Evolutionary conservation across 2,329 filamentous ascomycete species (phyloP).

Genomic region (Sarocladium oryzae): DNA sequence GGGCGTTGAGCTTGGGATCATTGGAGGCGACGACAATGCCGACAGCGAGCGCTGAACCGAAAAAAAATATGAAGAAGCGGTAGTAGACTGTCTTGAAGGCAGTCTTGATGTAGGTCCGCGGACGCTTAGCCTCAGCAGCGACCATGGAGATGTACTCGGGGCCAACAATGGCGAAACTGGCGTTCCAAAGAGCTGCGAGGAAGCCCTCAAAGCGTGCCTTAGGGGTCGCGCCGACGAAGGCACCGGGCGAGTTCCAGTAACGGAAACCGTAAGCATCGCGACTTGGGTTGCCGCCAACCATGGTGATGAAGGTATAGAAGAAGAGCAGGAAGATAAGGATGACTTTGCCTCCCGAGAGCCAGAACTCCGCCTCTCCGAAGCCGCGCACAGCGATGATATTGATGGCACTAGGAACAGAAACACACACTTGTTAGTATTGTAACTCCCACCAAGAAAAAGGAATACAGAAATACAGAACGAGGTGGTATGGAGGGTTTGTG

Average conservation of each 20-base stretch:
- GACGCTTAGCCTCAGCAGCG: slow-evolving; percentile 62
- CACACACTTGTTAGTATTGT: slow-evolving; percentile 21
- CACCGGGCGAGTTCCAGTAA: slow-evolving; percentile 47
- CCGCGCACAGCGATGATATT: slow-evolving; percentile 60
- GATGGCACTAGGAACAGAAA: slow-evolving; percentile 35
- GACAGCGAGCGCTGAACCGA: slow-evolving; percentile 59
- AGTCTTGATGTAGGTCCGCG: slow-evolving; percentile 55
- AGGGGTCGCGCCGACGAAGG: slow-evolving; percentile 28
- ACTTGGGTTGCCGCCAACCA: slow-evolving; percentile 70
- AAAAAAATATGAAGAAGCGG: slow-evolving; percentile 64
- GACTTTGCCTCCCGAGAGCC: slow-evolving; percentile 56
- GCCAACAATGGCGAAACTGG: slow-evolving; percentile 57
- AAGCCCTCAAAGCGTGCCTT: slow-evolving; percentile 63
- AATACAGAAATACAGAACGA: slow-evolving; percentile 6
- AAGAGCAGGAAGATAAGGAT: slow-evolving; percentile 62
- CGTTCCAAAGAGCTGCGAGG: slow-evolving; percentile 58
- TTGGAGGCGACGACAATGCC: slow-evolving; percentile 62
- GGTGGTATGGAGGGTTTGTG: background rate
- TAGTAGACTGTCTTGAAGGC: slow-evolving; percentile 71
- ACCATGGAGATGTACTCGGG: slow-evolving; percentile 65
- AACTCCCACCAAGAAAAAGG: slow-evolving; percentile 10
- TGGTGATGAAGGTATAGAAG: slow-evolving; percentile 70
- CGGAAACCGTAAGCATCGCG: slow-evolving; percentile 64
- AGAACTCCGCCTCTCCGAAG: slow-evolving; percentile 70
- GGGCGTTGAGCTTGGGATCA: slow-evolving; percentile 41